Percentiles rank a stretch among this genome's conserved stretches.
Conservation (phyloP, 108 stramenopile genomes). For the Aurantiochytrium sp. region DNA sequence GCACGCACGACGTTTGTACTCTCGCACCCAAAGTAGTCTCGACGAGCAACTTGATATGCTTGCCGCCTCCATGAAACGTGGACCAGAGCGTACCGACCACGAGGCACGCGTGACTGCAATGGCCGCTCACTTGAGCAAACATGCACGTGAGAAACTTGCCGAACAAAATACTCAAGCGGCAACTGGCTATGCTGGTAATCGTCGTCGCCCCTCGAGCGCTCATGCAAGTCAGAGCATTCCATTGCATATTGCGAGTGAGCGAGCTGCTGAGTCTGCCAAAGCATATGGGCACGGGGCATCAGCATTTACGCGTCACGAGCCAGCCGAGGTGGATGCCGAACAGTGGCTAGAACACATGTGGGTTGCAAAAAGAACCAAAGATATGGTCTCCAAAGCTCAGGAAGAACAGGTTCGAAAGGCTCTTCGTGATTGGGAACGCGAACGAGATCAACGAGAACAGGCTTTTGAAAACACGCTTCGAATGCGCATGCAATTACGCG, state of each 20-base stretch:
- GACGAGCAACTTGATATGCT: slow-evolving; percentile 14
- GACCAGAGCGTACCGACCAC: not conserved
- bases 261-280: not conserved
- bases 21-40: not conserved
- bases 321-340: not conserved
- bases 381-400: not conserved
- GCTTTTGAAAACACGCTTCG: not conserved
- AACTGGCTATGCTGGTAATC: not conserved
- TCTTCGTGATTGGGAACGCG: not conserved
- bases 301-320: not conserved
- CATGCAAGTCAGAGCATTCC: not conserved
- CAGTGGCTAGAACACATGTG: slow-evolving; percentile 18
- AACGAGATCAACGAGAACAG: not conserved
- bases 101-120: not conserved
- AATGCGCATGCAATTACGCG: not conserved
- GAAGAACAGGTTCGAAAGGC: not conserved
- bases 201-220: not conserved
- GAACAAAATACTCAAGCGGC: not conserved
- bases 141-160: not conserved
- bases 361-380: slow-evolving; percentile 1
- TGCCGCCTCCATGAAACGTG: not conserved
- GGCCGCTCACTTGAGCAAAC: not conserved
- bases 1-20: not conserved
- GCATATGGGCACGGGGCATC: not conserved
- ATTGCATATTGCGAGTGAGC: not conserved